Percentiles rank a stretch among this genome's conserved stretches.
These are phyloP conservation scores for Leucocoprinus birnbaumii DNA, from an alignment of 768 basidiomycete genomes.

Conservation along the genomic window DNA sequence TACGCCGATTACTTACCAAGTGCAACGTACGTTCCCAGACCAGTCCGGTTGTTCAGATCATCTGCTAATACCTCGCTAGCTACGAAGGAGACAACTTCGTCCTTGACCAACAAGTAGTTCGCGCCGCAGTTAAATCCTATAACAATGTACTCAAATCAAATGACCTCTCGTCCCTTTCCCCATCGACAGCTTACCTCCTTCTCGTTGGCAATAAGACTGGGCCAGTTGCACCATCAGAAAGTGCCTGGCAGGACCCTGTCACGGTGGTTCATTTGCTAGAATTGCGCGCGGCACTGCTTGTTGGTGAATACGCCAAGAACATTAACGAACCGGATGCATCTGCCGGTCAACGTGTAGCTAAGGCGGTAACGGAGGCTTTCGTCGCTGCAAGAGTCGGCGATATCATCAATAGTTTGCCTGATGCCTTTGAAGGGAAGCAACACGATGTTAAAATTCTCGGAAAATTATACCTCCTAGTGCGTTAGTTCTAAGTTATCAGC, in stretches of 20 bases:
- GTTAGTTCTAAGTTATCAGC: conserved; percentile 14
- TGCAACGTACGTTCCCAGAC: conserved; percentile 47
- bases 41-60: background rate
- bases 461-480: conserved; percentile 43
- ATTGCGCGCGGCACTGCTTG: conserved; percentile 61
- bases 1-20: conserved; percentile 67
- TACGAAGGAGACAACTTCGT: conserved; percentile 83
- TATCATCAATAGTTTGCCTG: conserved; percentile 35
- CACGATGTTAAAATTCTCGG: conserved; percentile 21
- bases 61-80: conserved; percentile 24
- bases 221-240: conserved; percentile 16
- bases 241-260: conserved; percentile 33
- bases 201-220: conserved; percentile 25
- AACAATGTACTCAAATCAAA: conserved; percentile 27
- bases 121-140: conserved; percentile 65
- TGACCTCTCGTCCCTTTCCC: conserved; percentile 33
- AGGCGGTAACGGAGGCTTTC: conserved; percentile 68
- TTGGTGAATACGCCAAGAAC: conserved; percentile 41
- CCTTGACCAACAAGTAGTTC: conserved; percentile 70
- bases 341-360: conserved; percentile 54
- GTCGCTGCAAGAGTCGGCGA: conserved; percentile 53
- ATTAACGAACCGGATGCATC: conserved; percentile 46
- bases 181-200: conserved; percentile 53
- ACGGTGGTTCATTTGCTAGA: conserved; percentile 51
- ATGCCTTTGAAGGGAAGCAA: conserved; percentile 20